phyloP scores from a whole-genome alignment of 2,329 filamentous ascomycete genomes.

The Talaromyces sp. region DNA sequence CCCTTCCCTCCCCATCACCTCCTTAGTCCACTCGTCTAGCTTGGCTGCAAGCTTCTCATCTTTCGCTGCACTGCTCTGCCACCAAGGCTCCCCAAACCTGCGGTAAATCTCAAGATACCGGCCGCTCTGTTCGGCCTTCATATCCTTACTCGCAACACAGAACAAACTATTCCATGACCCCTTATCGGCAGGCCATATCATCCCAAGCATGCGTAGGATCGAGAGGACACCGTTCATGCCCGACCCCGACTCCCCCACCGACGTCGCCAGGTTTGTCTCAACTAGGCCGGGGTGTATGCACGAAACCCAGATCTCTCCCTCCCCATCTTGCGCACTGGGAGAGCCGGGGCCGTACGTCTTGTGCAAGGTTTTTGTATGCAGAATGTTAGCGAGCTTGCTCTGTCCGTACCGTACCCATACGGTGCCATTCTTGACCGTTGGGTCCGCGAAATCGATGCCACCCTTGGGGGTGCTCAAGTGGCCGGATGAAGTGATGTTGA shows the following conservation, averaged over 20 bases:
- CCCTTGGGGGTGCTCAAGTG: conserved; percentile 11
- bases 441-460: conserved; percentile 14
- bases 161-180: conserved; percentile 33
- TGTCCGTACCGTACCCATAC: conserved; percentile 41
- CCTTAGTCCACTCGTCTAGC: conserved; percentile 29
- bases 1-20: conserved; percentile 19
- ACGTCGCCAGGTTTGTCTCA: conserved; percentile 21
- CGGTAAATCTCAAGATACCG: conserved; percentile 23
- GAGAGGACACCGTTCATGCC: background rate
- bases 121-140: conserved; percentile 34
- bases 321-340: conserved; percentile 16
- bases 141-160: conserved; percentile 31
- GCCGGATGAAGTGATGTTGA: conserved; percentile 15
- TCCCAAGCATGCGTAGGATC: conserved; percentile 8
- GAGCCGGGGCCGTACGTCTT: conserved; percentile 29
- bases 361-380: conserved; percentile 36
- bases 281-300: conserved; percentile 39
- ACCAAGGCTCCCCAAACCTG: conserved; percentile 24
- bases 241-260: conserved; percentile 12
- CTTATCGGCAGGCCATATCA: conserved; percentile 25
- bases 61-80: conserved; percentile 28
- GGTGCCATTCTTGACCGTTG: conserved; percentile 19
- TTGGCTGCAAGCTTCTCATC: conserved; percentile 28
- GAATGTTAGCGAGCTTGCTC: conserved; percentile 43
- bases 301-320: conserved; percentile 36